phyloP scores from a whole-genome alignment of 768 basidiomycete species.

The Galerina marginata region DNA sequence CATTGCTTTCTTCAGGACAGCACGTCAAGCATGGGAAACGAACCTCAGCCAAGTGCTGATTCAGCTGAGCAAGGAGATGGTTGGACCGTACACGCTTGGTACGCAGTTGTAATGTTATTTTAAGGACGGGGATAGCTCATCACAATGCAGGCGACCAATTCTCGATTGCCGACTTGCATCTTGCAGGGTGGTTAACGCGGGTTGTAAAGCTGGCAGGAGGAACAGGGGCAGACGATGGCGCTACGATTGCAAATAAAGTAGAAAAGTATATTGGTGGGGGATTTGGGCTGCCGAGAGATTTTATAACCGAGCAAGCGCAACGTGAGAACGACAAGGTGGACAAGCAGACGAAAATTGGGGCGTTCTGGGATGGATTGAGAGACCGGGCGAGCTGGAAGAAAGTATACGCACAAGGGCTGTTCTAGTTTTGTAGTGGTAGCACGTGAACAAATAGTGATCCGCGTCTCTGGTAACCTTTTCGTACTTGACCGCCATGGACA shows the following conservation, averaged over 20 bases:
- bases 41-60: constrained; percentile 50
- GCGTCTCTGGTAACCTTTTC: constrained; percentile 1
- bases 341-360: constrained; percentile 64
- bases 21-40: constrained; percentile 59
- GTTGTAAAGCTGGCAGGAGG: constrained; percentile 66
- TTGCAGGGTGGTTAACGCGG: constrained; percentile 75
- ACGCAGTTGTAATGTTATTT: constrained; percentile 24
- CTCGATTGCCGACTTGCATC: constrained; percentile 81
- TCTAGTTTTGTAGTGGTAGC: constrained; percentile 30
- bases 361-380: constrained; percentile 75
- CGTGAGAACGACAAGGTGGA: constrained; percentile 30
- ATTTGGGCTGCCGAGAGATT: constrained; percentile 49
- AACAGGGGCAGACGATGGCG: constrained; percentile 52
- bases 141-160: constrained; percentile 74
- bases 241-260: constrained; percentile 52
- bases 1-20: constrained; percentile 54
- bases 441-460: constrained; percentile 3
- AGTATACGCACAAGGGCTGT: constrained; percentile 57
- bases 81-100: constrained; percentile 72
- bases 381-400: constrained; percentile 74
- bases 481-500: constrained; percentile 19
- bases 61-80: constrained; percentile 59
- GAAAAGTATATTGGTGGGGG: constrained; percentile 56
- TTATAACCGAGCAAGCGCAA: constrained; percentile 35
- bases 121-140: background rate